Base-by-base conservation (phyloP, 345 rosid species). In the Excoecaria agallocha region DNA sequence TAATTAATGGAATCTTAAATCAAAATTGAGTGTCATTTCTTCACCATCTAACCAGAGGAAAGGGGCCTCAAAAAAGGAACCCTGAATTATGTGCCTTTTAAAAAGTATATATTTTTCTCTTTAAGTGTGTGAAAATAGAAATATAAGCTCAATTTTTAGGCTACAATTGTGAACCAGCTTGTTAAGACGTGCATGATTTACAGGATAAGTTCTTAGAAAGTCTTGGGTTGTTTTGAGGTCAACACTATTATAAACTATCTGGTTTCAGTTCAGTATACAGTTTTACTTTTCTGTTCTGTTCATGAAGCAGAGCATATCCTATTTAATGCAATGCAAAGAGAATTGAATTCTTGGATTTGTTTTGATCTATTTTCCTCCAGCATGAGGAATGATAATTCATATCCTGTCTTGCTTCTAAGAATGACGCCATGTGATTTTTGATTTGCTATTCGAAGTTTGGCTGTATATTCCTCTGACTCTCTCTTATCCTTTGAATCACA, bases 401-500 rank as follows among this genome's bases (percentile, higher is more conserved):
- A 37, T 70, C 63, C 56, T 6, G 13, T 20, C 10, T 41, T 9
- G 12, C 20, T 41, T 43, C 39, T 17, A 12, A 13, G 11, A 43
- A 12, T 54, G 17, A 64, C 20, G 45, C 15, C 38, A 35, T 57
- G 19, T 43, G 52, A 59, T 52, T 73, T 16, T 37, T n/a, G 22
- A 5, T 49, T 17, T 16, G 49, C 17, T 37, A 30, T 5, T 41
- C 3, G 35, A 25, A 51, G 24, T 51, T 69, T 77, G 69, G 72
- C 73, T 20, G 9, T 67, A 51, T 71, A 58, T 57, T 82, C 25
- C 16, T 60, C n/a, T 78, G 72, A 74, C 69, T 5, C 73, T 66
- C 52, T 71, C 62, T 71, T 69, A 4, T 77, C 39, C 55, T 65
- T 55, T 77, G 52, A 59, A 67, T 38, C 73, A 51, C 85, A 94